Percentiles rank a stretch among this genome's conserved stretches.
phyloP scores from a whole-genome alignment of 176 grass and related monocot species.

The Echinochloa phyllopogon region DNA sequence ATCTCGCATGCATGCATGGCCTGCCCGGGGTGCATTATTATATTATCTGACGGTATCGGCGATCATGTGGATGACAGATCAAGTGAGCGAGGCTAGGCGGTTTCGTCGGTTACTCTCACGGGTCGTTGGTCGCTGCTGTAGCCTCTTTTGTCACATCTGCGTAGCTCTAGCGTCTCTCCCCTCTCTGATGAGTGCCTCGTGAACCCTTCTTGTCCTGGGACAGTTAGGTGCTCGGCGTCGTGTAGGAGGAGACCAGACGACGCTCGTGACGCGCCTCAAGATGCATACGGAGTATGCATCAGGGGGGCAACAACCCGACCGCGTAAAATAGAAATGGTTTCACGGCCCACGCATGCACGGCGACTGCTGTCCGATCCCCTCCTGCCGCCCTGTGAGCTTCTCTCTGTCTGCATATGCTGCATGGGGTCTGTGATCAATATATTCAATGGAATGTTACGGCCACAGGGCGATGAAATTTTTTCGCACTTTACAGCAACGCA shows the following conservation, averaged over 20 bases:
- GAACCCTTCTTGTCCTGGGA: slow-evolving; percentile 23
- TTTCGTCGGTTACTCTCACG: slow-evolving; percentile 43
- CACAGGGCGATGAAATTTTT: no score
- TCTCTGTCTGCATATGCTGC: no score
- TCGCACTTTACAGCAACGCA: no score
- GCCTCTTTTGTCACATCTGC: not conserved
- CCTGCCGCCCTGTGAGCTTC: no score
- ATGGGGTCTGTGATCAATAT: no score
- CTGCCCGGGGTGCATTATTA: no score
- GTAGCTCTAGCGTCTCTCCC: not conserved
- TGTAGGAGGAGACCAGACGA: not conserved
- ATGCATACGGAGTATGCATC: not conserved
- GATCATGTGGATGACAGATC: slow-evolving; percentile 5
- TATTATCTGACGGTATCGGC: not conserved
- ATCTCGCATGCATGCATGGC: not conserved
- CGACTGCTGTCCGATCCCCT: not conserved
- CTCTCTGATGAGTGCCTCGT: not conserved
- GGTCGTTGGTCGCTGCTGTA: not conserved
- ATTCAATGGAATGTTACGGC: no score
- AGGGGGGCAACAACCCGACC: not conserved
- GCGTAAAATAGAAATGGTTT: not conserved
- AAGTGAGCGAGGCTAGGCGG: not conserved
- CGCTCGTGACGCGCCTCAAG: not conserved
- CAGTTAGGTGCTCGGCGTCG: slow-evolving; percentile 20
- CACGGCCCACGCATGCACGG: not conserved